Percentiles rank a stretch among this genome's conserved stretches.
Evolutionary conservation across 2,329 filamentous ascomycete genomes (phyloP).

Genomic region (Trichoderma atroviride): DNA sequence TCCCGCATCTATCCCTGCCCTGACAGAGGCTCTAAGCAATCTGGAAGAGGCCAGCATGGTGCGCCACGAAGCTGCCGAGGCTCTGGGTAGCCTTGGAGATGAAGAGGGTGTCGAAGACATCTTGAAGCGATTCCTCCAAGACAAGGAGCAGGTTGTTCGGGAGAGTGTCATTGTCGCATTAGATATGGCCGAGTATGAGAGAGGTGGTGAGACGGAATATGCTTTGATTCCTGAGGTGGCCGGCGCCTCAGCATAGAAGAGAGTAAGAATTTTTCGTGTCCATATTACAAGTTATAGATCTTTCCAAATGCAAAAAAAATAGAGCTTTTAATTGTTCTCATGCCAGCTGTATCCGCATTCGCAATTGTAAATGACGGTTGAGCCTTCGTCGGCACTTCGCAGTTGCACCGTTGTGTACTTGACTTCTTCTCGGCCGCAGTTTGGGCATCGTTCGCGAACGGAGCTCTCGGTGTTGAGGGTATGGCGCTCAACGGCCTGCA

Average conservation of each 20-base stretch:
- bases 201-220: constrained; percentile 85
- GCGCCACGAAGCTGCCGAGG: constrained; percentile 94
- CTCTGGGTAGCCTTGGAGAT: constrained; percentile 88
- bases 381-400: constrained; percentile 91
- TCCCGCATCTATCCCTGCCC: constrained; percentile 91
- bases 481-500: constrained; percentile 77
- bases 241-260: constrained; percentile 45
- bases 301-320: constrained; percentile 4
- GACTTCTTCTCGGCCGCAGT: constrained; percentile 81
- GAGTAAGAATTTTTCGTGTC: neutral
- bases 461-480: constrained; percentile 74
- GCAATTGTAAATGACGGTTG: constrained; percentile 87
- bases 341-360: constrained; percentile 70
- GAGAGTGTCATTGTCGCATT: constrained; percentile 94
- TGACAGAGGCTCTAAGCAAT: constrained; percentile 77
- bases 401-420: constrained; percentile 84
- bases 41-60: constrained; percentile 91
- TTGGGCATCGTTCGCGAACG: constrained; percentile 71
- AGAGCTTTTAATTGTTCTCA: constrained; percentile 57
- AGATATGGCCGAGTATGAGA: constrained; percentile 98
- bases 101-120: constrained; percentile 90
- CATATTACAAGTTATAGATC: neutral
- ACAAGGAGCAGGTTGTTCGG: constrained; percentile 88
- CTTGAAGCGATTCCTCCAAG: constrained; percentile 80
- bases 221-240: constrained; percentile 76